Conservation (phyloP, 495 filamentous ascomycete species). For the Jackrogersella minutella region DNA sequence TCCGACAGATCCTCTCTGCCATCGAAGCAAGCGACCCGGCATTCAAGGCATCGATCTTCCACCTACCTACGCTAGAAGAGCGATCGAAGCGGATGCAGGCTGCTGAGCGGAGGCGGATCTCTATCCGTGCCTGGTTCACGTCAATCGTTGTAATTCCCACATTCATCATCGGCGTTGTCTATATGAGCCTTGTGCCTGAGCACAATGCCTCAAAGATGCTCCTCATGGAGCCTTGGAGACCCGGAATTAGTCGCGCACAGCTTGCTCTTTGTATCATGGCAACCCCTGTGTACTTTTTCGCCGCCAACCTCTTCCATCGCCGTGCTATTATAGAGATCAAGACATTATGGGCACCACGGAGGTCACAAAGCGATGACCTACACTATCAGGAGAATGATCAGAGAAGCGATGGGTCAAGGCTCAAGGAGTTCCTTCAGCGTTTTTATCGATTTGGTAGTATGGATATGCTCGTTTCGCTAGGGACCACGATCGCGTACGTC, state of each 20-base stretch:
- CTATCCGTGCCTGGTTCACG: conserved; percentile 72
- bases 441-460: conserved; percentile 97
- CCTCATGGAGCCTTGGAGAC: conserved; percentile 75
- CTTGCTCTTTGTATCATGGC: conserved; percentile 87
- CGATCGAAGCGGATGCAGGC: conserved; percentile 75
- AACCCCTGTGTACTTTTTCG: conserved; percentile 89
- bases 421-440: conserved; percentile 69
- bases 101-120: conserved; percentile 67
- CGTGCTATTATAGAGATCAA: conserved; percentile 81
- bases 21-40: conserved; percentile 70
- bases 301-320: conserved; percentile 84
- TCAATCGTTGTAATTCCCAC: conserved; percentile 82
- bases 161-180: conserved; percentile 89
- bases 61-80: conserved; percentile 86
- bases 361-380: conserved; percentile 51
- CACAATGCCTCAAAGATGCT: conserved; percentile 64
- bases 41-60: conserved; percentile 75
- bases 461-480: conserved; percentile 91
- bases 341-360: conserved; percentile 81
- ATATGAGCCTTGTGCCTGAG: conserved; percentile 79
- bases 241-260: conserved; percentile 77
- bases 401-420: neutral
- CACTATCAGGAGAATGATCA: neutral
- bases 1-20: conserved; percentile 73
- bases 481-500: conserved; percentile 89